phyloP scores from a whole-genome alignment of 139 green algal genomes.

The Chlamydomonas asymmetrica region DNA sequence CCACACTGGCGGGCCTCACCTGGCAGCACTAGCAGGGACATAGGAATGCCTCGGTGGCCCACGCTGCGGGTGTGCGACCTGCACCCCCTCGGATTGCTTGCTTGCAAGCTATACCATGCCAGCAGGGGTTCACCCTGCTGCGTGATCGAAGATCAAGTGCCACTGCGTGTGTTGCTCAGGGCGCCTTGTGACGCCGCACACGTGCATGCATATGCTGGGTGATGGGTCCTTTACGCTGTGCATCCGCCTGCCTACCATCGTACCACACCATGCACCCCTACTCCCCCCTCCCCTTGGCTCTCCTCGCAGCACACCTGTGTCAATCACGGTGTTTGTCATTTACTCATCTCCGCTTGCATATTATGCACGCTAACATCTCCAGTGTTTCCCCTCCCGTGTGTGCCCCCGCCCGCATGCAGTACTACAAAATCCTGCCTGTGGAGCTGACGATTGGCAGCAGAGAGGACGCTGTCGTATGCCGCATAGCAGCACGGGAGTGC shows the following conservation, averaged over 20 bases:
- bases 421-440: slow-evolving; percentile 24
- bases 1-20: no score
- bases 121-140: no score
- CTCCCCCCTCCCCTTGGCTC: background rate
- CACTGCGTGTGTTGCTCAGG: no score
- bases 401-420: slow-evolving; percentile 1
- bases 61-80: background rate
- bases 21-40: background rate
- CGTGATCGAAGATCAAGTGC: no score
- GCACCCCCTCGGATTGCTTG: no score
- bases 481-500: slow-evolving; percentile 27
- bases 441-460: slow-evolving; percentile 49
- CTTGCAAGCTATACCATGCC: no score
- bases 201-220: no score
- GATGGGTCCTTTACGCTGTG: no score
- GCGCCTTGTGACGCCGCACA: no score
- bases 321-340: background rate
- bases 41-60: background rate
- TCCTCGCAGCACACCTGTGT: background rate
- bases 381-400: background rate
- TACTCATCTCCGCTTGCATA: background rate
- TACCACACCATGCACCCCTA: background rate
- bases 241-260: no score
- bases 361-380: background rate
- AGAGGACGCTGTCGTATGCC: slow-evolving; percentile 38